A percentile compares a stretch with the other conserved stretches of the same genome.
phyloP scores from a whole-genome alignment of 768 basidiomycete species.

The Kwoniella dejecticola region DNA sequence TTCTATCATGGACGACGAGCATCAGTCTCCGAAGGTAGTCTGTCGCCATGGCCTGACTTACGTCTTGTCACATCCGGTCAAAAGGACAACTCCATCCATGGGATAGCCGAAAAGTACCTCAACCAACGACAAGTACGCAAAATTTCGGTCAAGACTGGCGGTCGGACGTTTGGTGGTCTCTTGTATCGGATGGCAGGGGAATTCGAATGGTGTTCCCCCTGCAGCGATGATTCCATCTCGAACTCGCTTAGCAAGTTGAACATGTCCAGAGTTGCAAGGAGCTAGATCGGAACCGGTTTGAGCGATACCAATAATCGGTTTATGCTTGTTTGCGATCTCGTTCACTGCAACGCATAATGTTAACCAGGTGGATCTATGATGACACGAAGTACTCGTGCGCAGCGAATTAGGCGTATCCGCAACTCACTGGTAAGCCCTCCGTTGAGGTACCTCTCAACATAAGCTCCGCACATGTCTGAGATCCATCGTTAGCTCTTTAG shows the following conservation, averaged over 20 bases:
- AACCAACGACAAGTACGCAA: slow-evolving; percentile 48
- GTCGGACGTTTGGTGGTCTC: slow-evolving; percentile 53
- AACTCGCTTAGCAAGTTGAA: slow-evolving; percentile 51
- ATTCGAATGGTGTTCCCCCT: slow-evolving; percentile 53
- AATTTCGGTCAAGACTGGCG: slow-evolving; percentile 50
- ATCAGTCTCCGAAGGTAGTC: not conserved
- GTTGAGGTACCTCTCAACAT: slow-evolving; percentile 48
- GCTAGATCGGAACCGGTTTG: slow-evolving; percentile 52
- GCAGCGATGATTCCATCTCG: slow-evolving; percentile 53
- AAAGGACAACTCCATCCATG: slow-evolving; percentile 53
- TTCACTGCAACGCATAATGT: no score
- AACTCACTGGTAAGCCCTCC: slow-evolving; percentile 29
- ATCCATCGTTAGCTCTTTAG: not conserved
- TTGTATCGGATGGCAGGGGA: slow-evolving; percentile 55
- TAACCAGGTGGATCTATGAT: no score
- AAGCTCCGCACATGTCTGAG: slow-evolving; percentile 40
- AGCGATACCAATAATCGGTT: slow-evolving; percentile 51
- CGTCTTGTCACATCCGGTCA: slow-evolving; percentile 52
- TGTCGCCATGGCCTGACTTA: slow-evolving; percentile 8
- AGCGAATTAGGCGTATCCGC: no score
- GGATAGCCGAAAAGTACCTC: slow-evolving; percentile 54
- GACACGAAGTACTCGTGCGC: no score
- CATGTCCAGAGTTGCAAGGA: slow-evolving; percentile 51
- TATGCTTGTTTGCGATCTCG: slow-evolving; percentile 11
- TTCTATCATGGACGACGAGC: slow-evolving; percentile 22